These are phyloP conservation scores for Prinsepia uniflora DNA, from an alignment of 306 rosid genomes.

Conservation along the genomic window DNA sequence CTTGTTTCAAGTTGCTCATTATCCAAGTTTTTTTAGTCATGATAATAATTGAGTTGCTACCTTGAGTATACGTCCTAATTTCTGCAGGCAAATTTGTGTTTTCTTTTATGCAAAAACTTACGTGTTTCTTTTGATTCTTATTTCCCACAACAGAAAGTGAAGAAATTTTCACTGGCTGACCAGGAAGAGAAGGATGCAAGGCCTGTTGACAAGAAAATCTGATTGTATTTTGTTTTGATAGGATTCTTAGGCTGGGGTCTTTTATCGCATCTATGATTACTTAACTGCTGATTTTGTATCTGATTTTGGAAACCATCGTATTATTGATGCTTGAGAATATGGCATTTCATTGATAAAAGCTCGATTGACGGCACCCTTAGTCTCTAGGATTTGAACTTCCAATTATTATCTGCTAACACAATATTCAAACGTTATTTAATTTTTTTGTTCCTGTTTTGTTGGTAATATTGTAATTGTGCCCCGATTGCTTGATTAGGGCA, in stretches of 20 bases:
- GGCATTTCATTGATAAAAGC: neutral
- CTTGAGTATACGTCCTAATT: neutral
- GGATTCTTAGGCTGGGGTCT: neutral
- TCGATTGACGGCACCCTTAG: neutral
- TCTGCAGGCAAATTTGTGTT: neutral
- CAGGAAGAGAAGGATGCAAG: constrained; percentile 47
- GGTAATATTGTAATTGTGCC: too few species aligned
- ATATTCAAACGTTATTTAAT: too few species aligned
- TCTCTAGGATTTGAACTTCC: neutral
- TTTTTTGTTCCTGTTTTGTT: too few species aligned
- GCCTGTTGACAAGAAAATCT: constrained; percentile 40
- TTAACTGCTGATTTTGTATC: constrained; percentile 3
- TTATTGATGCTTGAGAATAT: neutral
- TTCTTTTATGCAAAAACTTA: neutral
- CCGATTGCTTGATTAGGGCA: too few species aligned
- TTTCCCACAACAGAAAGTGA: constrained; percentile 68
- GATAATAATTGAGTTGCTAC: neutral
- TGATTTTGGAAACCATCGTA: neutral
- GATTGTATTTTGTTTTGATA: constrained; percentile 26
- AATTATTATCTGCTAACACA: too few species aligned
- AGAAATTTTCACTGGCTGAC: constrained; percentile 65
- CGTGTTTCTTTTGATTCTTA: neutral
- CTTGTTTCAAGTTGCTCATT: neutral
- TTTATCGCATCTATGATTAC: neutral
- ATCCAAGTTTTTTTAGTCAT: neutral